These are phyloP conservation scores for Anisodus acutangulus DNA, from an alignment of 257 asterid genomes.

Conservation along the genomic window DNA sequence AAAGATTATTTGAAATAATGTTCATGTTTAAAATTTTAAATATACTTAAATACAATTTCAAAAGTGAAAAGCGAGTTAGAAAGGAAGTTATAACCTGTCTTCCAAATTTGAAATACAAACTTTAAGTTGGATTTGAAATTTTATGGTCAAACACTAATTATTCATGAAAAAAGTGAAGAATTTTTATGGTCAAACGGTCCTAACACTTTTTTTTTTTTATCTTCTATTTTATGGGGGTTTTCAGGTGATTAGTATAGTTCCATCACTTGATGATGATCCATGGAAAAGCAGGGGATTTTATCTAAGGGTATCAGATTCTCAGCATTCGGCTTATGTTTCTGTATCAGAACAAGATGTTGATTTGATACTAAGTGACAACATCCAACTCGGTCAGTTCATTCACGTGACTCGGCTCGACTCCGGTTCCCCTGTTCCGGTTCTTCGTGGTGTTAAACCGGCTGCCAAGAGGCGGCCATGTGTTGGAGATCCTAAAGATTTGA, in stretches of 20 bases:
- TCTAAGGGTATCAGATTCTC: constrained; percentile 91
- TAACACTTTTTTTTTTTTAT: not conserved
- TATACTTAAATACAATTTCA: too few species aligned
- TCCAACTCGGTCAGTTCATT: constrained; percentile 90
- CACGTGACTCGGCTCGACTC: constrained; percentile 69
- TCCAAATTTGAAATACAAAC: too few species aligned
- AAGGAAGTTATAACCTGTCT: too few species aligned
- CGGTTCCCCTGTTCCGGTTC: constrained; percentile 88
- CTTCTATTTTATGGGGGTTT: not conserved
- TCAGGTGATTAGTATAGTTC: constrained; percentile 85
- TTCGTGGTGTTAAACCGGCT: constrained; percentile 74
- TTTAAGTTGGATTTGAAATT: too few species aligned
- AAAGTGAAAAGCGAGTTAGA: too few species aligned
- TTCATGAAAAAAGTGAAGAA: too few species aligned
- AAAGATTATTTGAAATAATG: too few species aligned
- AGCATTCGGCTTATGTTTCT: constrained; percentile 88
- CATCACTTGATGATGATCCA: constrained; percentile 87
- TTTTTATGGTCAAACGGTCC: too few species aligned
- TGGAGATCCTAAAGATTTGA: constrained; percentile 89
- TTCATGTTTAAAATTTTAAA: too few species aligned
- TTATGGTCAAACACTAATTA: too few species aligned
- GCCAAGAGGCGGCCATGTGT: constrained; percentile 75
- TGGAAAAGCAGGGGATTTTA: constrained; percentile 93
- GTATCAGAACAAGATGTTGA: constrained; percentile 78
- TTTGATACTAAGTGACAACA: constrained; percentile 71